Base-by-base conservation (phyloP, 805 yeast genomes). In the Hanseniaspora thailandica region DNA sequence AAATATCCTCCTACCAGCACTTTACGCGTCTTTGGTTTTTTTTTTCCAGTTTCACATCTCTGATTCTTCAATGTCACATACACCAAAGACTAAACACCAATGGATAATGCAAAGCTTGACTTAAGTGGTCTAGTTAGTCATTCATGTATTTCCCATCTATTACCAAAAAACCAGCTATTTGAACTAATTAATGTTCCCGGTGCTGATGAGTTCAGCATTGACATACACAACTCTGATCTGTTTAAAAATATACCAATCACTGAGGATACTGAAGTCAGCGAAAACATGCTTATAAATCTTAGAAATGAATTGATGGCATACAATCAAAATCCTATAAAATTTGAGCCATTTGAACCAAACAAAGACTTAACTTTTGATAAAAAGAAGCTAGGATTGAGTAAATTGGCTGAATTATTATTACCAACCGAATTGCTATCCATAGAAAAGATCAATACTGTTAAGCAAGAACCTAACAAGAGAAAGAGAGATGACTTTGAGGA, bases 161-260 rank as follows among this genome's bases (percentile, higher is more conserved):
- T 50, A 26, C 54, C 54, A 13, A 50, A 50, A 30, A 17, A 34
- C 10, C 31, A 25, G 10, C 13, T 40, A 4, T 26, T 50, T 38
- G 41, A 22, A 9, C n/a, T 38, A 26, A 20, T 38, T 13, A 38
- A 38, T 15, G n/a, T 38, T 22, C 13, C 41, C 3, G 25, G 25
- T 2, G 13, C 26, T 3, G 28, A 22, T 22, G 9, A 22, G 15
- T 22, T 38, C 26, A 38, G 4, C 41, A 22, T 38, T 9, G 25
- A 38, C 6, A 13, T 38, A 12, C 28, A 20, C 4, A 22, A 22
- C 4, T n/a, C n/a, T n/a, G n/a, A n/a, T n/a, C 41, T 12, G 4
- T 12, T 7, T 31, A 31, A 31, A 15, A n/a, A 15, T 13, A 3
- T 9, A 3, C 13, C 20, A 22, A 8, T n/a, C 17, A 22, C 10